Base-by-base conservation (phyloP, 495 filamentous ascomycete species). In the Annulohypoxylon bovei region DNA sequence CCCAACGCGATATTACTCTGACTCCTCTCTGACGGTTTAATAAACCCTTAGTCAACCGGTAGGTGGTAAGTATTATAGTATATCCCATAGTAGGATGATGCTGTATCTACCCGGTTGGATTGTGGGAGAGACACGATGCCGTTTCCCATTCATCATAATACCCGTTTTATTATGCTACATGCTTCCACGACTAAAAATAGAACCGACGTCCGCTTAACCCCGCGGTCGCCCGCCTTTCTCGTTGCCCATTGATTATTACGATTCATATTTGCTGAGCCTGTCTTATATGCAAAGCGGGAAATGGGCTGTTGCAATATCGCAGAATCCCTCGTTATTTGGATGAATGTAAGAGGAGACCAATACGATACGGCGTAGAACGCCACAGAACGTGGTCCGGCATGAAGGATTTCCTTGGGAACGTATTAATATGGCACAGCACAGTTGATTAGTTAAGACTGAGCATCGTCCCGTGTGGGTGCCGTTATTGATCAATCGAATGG, bases 131-230 rank as follows among this genome's bases (percentile, higher is more conserved):
- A 66, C 47, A 44, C 33, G 33, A 65, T 60, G 64, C 64, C 70
- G 64, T 68, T 61, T 46, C 40, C 58, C 58, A 44, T 62, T 60
- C 54, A 55, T 67, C 59, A 72, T 65, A 72, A 72, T 65, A 65
- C 61, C 65, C 70, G 70, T 72, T 54, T 65, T 72, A 65, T 68
- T 64, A 68, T 64, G 68, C 63, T 67, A 56, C 68, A 71, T 65
- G 54, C 30, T 61, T n/a, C 49, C 27, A 70, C 4, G 11, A 23
- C 70, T 72, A 72, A 72, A 72, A 72, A 72, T 72, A 72, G 70
- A 72, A 56, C 49, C 37, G 53, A 64, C 25, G 22, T 54, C 42
- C 35, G 39, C 68, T 61, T 35, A 55, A 72, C 70, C 65, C 65
- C 70, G 65, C 65, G 60, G 60, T 25, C 60, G 23, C 49, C 65